These are phyloP conservation scores for Sicyos baderoa DNA, from an alignment of 306 rosid genomes.

Conservation along the genomic window DNA sequence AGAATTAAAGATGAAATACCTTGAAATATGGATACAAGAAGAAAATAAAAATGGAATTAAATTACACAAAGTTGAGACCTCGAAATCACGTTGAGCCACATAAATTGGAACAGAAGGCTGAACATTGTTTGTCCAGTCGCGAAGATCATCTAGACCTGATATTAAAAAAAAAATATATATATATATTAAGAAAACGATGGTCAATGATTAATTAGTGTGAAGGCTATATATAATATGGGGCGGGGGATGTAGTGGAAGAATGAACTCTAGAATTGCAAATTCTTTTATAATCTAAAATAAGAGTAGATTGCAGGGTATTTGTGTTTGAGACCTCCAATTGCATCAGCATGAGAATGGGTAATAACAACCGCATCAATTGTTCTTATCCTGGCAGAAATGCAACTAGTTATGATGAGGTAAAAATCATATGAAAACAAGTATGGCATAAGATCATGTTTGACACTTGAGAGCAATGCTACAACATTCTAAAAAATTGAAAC, in stretches of 20 bases:
- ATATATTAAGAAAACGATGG: too few species aligned
- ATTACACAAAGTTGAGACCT: slow-evolving; percentile 37
- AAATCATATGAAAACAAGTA: slow-evolving; percentile 19
- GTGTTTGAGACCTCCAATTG: slow-evolving; percentile 84
- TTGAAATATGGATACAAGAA: not conserved
- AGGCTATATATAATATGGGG: not conserved
- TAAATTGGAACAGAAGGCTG: slow-evolving; percentile 77
- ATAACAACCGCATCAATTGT: slow-evolving; percentile 81
- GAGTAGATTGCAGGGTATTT: slow-evolving; percentile 31
- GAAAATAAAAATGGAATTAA: not conserved
- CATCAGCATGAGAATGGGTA: slow-evolving; percentile 99
- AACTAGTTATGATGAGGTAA: slow-evolving; percentile 35
- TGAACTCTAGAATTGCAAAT: slow-evolving; percentile 14
- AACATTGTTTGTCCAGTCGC: slow-evolving; percentile 98
- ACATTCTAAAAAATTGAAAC: not conserved
- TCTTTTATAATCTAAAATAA: slow-evolving; percentile 18
- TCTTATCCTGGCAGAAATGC: slow-evolving; percentile 89
- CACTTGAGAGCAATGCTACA: slow-evolving; percentile 15
- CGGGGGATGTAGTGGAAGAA: not conserved
- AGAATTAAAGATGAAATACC: not conserved
- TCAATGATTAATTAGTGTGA: not conserved
- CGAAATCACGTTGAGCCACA: slow-evolving; percentile 79
- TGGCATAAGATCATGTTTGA: slow-evolving; percentile 26
- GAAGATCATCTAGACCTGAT: slow-evolving; percentile 87
- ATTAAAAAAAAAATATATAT: not conserved